Evolutionary conservation across 768 basidiomycete genomes (phyloP).

Genomic region (Hypholoma fasciculare): DNA sequence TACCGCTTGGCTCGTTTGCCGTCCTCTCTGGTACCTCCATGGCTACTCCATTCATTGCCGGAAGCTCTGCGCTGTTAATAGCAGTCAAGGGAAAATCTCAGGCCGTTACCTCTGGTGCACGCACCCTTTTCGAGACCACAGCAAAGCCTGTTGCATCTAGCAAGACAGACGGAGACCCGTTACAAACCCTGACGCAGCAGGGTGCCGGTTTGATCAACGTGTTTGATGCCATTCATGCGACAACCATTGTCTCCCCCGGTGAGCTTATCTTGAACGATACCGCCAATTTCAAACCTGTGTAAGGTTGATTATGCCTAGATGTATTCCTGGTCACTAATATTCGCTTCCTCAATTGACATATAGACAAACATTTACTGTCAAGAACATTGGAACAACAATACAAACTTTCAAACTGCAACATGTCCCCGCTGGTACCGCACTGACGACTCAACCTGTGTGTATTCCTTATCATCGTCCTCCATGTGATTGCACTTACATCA

Average conservation of each 20-base stretch:
- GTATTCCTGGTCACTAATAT: background rate
- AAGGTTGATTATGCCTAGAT: slow-evolving; percentile 10
- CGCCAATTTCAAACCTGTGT: slow-evolving; percentile 47
- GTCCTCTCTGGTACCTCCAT: slow-evolving; percentile 41
- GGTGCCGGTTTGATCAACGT: slow-evolving; percentile 60
- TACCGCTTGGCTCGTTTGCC: slow-evolving; percentile 29
- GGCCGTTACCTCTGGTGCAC: slow-evolving; percentile 25
- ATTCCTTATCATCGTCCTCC: background rate
- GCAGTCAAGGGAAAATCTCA: slow-evolving; percentile 32
- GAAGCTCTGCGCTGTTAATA: slow-evolving; percentile 38
- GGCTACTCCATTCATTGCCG: slow-evolving; percentile 41
- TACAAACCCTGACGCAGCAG: slow-evolving; percentile 53
- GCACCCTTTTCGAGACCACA: slow-evolving; percentile 49
- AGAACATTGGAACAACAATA: slow-evolving; percentile 42
- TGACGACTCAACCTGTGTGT: slow-evolving; percentile 42
- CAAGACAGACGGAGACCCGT: slow-evolving; percentile 47
- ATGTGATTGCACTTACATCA: background rate
- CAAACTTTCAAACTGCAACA: slow-evolving; percentile 52
- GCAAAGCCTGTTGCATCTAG: slow-evolving; percentile 42
- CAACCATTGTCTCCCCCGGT: slow-evolving; percentile 51
- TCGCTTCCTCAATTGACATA: background rate
- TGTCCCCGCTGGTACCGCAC: slow-evolving; percentile 56
- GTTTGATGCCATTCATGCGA: slow-evolving; percentile 54
- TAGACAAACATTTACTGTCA: slow-evolving; percentile 51
- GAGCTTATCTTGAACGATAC: slow-evolving; percentile 70